These are phyloP conservation scores for Suillus placidus DNA, from an alignment of 768 basidiomycete species.

Conservation along the genomic window DNA sequence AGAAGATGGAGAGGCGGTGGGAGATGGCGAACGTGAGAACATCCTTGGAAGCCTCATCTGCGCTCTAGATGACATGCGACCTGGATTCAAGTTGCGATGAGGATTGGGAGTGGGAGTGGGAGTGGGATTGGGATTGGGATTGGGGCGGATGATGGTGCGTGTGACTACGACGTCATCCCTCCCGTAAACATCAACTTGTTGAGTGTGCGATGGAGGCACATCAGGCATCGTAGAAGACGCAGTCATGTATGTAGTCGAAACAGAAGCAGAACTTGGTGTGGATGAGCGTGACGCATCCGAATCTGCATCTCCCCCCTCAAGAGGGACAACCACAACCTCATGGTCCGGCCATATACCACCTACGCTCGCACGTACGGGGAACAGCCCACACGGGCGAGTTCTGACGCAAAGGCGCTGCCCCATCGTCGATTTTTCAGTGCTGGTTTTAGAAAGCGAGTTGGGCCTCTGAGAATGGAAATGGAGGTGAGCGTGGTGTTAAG, in stretches of 20 bases:
- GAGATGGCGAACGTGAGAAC: slow-evolving; percentile 21
- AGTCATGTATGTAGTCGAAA: slow-evolving; percentile 9
- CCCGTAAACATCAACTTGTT: slow-evolving; percentile 29
- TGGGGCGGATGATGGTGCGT: slow-evolving; percentile 42
- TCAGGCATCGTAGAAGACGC: slow-evolving; percentile 13
- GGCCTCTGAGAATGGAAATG: slow-evolving; percentile 22
- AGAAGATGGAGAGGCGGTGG: slow-evolving; percentile 29
- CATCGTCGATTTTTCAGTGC: slow-evolving; percentile 24
- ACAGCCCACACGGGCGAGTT: background rate
- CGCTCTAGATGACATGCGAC: slow-evolving; percentile 12
- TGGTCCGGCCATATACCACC: slow-evolving; percentile 39
- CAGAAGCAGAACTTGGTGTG: slow-evolving; percentile 1
- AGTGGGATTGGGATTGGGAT: slow-evolving; percentile 17
- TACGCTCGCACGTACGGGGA: slow-evolving; percentile 18
- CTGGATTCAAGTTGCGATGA: background rate
- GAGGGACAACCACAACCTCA: slow-evolving; percentile 35
- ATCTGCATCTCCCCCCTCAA: slow-evolving; percentile 11
- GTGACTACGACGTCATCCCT: slow-evolving; percentile 37
- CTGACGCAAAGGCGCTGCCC: slow-evolving; percentile 28
- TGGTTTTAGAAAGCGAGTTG: slow-evolving; percentile 15
- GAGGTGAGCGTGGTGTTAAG: slow-evolving; percentile 24
- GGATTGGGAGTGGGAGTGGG: slow-evolving; percentile 12
- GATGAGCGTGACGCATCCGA: slow-evolving; percentile 6
- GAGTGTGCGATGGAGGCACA: slow-evolving; percentile 14
- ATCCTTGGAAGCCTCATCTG: background rate